Evolutionary conservation across 2,329 filamentous ascomycete species (phyloP), one percentile per base, ranked within the genome.

Genomic region (Calycina marina): DNA sequence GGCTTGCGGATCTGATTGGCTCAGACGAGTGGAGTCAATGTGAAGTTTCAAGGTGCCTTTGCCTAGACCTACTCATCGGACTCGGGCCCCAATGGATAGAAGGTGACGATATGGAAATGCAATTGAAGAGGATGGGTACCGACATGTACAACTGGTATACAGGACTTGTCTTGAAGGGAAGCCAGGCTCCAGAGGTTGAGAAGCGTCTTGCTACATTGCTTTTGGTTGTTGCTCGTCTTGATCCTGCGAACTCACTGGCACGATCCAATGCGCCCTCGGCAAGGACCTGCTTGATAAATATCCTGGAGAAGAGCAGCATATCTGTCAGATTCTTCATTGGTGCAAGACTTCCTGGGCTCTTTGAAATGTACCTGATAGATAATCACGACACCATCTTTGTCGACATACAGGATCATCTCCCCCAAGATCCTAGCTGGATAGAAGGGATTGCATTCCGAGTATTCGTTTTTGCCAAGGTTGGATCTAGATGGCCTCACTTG

Each of bases 381-480:
- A 65, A 78, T 28, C 90, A 98, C 45, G 82, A 92, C 36, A 70
- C 74, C 4, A 72, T 96, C 10, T 84, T 94, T 41, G 66, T 84
- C 20, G 84, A 96, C 49, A 68, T 98, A 9, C 60, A 92, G n/a
- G 64, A 71, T 12, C 80, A 67, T 43, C 62, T 98, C n/a, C 84
- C 88, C 0, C 66, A 65, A 3, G 74, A 92, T 41, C 61, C 69
- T 4, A 69, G 74, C 18, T 77, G 75, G 54, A 57, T 66, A 9
- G 86, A 94, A 54, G 88, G 85, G 0, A 88, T 96, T 43, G 82
- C 84, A 1, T 69, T 93, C 41, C 76, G 90, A 4, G 59, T 96
- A 3, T 70, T 81, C 40, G 71, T 83, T 6, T 60, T 96, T 8
- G 72, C 79, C 1, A 73, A 74, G 34, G 60, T 98, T 36, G 90